Evolutionary conservation across 2,329 filamentous ascomycete genomes (phyloP).

Genomic region (Colletotrichum somersetense): DNA sequence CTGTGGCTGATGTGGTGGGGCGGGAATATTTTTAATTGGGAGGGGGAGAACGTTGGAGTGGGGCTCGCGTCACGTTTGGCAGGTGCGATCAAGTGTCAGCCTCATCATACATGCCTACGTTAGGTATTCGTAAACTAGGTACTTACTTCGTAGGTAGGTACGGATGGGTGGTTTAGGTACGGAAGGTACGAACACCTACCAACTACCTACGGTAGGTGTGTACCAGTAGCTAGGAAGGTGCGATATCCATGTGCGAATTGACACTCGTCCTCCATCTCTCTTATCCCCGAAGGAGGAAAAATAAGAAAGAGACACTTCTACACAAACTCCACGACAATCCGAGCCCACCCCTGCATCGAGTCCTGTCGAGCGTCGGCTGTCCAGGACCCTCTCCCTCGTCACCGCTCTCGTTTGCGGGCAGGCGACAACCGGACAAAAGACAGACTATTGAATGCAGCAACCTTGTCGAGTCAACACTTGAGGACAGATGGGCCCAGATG

Average conservation of each 20-base stretch:
- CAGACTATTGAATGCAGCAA: slow-evolving; percentile 23
- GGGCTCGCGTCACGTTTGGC: slow-evolving; percentile 3
- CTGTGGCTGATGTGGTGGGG: slow-evolving; percentile 25
- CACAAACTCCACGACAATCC: slow-evolving; percentile 26
- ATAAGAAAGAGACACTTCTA: slow-evolving; percentile 14
- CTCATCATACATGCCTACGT: background rate
- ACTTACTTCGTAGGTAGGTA: too few species aligned
- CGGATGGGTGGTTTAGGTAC: too few species aligned
- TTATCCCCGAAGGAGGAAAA: background rate
- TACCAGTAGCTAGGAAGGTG: too few species aligned
- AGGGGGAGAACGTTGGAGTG: background rate
- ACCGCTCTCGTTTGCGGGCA: slow-evolving; percentile 18
- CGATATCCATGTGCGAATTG: background rate
- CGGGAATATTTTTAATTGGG: background rate
- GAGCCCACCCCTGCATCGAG: slow-evolving; percentile 20
- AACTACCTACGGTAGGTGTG: background rate
- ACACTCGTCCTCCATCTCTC: slow-evolving; percentile 3
- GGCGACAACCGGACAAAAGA: slow-evolving; percentile 6
- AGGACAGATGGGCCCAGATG: background rate
- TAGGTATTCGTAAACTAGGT: too few species aligned
- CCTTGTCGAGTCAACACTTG: slow-evolving; percentile 16
- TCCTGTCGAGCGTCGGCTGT: background rate
- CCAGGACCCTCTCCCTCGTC: slow-evolving; percentile 26
- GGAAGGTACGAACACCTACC: too few species aligned
- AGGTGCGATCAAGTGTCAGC: slow-evolving; percentile 38